Base-by-base conservation (phyloP, 345 rosid genomes). In the Cardiospermum halicacabum region DNA sequence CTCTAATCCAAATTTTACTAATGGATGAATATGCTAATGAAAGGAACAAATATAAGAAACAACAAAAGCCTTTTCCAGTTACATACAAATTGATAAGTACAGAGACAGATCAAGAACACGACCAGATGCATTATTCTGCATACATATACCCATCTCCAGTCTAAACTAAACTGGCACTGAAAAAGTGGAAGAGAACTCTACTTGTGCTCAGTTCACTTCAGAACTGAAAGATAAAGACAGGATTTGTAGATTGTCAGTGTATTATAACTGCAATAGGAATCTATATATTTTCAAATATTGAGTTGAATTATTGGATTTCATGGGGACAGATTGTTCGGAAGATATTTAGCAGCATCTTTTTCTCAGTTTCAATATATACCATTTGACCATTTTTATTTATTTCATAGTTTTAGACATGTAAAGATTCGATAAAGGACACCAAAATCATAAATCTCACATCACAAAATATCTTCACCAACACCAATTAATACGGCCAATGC, bases 51-150 rank as follows among this genome's bases (percentile, higher is more conserved):
- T n/a, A n/a, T n/a, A n/a, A n/a, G n/a, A n/a, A n/a, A n/a, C n/a
- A n/a, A n/a, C n/a, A n/a, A n/a, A n/a, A n/a, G n/a, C n/a, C n/a
- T n/a, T n/a, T n/a, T n/a, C n/a, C n/a, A n/a, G n/a, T n/a, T n/a
- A n/a, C n/a, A n/a, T n/a, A n/a, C n/a, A n/a, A n/a, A n/a, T 43
- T 43, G 49, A 43, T 43, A 11, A 47, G 18, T 45, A 22, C 50
- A 45, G 43, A 58, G 62, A 19, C 49, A 13, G 24, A 58, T 58
- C 32, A 58, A 58, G 5, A 39, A n/a, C 62, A 58, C 62, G 5
- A 39, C 26, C 62, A 58, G 48, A 58, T 58, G 32, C 62, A 24
- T 26, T 11, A 0, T 2, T n/a, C n/a, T n/a, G 7, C 39, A 34
- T 0, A 5, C 39, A 5, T 34, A 34, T 11, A 11, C 10, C 6